Evolutionary conservation across 495 filamentous ascomycete species (phyloP).

Genomic region (Articulospora tetracladia): DNA sequence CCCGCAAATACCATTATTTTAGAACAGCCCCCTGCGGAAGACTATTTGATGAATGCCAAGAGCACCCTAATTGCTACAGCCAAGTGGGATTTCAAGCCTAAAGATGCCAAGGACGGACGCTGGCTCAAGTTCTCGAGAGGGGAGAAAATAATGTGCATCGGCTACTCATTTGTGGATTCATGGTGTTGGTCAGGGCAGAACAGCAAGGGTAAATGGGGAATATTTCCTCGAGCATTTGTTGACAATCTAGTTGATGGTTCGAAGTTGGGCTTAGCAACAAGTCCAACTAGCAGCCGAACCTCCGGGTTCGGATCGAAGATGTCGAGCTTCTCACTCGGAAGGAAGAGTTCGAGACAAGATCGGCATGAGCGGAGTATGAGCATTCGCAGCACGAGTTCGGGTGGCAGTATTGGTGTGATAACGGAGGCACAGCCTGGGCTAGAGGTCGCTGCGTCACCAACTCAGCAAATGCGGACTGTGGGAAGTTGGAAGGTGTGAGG

Average conservation of each 20-base stretch:
- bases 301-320: neutral
- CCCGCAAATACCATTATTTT: slow-evolving; percentile 34
- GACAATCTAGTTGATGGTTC: slow-evolving; percentile 12
- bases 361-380: slow-evolving; percentile 5
- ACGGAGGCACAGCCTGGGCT: slow-evolving; percentile 2
- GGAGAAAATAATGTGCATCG: slow-evolving; percentile 37
- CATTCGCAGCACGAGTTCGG: neutral
- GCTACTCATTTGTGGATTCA: slow-evolving; percentile 29
- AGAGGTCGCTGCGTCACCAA: slow-evolving; percentile 1
- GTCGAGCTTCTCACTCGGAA: neutral
- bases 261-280: neutral
- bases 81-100: slow-evolving; percentile 42
- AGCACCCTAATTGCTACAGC: slow-evolving; percentile 33
- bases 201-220: slow-evolving; percentile 37
- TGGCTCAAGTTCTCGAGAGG: slow-evolving; percentile 42
- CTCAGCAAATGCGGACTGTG: neutral
- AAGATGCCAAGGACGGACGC: slow-evolving; percentile 29
- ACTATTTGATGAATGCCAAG: slow-evolving; percentile 32
- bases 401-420: neutral
- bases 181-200: slow-evolving; percentile 46
- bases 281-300: neutral
- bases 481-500: neutral
- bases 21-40: slow-evolving; percentile 29
- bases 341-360: slow-evolving; percentile 2
- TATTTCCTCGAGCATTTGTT: slow-evolving; percentile 35